Evolutionary conservation across 2,329 filamentous ascomycete genomes (phyloP), one percentile per base, ranked within the genome.

Genomic region (Fusarium foetens): DNA sequence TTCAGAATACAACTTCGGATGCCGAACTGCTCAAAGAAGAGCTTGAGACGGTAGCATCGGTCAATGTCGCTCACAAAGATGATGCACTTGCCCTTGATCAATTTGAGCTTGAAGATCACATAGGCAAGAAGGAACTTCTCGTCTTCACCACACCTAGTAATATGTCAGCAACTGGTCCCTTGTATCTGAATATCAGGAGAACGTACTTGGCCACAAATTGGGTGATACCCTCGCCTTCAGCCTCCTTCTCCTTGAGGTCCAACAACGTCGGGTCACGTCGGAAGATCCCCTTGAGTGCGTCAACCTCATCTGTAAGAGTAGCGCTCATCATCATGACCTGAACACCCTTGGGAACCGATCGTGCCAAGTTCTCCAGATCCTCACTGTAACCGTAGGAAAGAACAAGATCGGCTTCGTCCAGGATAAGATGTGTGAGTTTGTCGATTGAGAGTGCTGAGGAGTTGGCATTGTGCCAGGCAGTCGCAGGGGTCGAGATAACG

Each of bases 21-120:
- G 51, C 94, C 95, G 78, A 99, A 99, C 79, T 99, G 96, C 82
- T 99, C 96, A 58, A 99, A 89, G 79, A 96, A 99, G 12, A 99
- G 87, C 83, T 98, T 98, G 29, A 99, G 84, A 39, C 96, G 90
- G 82, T 99, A 99, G 76, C 93, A 97, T 72, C 86, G 84, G 82
- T 98, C 95, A 59, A 97, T 92, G 74, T 97, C 94, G 33, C 90
- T 92, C 11, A 97, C 94, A 67, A 88, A 88, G 48, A 88, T 85
- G 69, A 88, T 84, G 65, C 92, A 93, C 81, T 98, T 98, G 71
- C 96, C 96, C 81, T 95, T 97, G 79, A 99, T 92, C 57, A 98
- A 85, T 80, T 96, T 93, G 17, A 98, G 88, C 84, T 97, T 97
- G 85, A 98, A 97, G 79, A 98, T 95, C 66, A 97, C 93, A 78